Evolutionary conservation across 371 early-diverging fungal genomes (phyloP).

Genomic region (Catenaria anguillulae): DNA sequence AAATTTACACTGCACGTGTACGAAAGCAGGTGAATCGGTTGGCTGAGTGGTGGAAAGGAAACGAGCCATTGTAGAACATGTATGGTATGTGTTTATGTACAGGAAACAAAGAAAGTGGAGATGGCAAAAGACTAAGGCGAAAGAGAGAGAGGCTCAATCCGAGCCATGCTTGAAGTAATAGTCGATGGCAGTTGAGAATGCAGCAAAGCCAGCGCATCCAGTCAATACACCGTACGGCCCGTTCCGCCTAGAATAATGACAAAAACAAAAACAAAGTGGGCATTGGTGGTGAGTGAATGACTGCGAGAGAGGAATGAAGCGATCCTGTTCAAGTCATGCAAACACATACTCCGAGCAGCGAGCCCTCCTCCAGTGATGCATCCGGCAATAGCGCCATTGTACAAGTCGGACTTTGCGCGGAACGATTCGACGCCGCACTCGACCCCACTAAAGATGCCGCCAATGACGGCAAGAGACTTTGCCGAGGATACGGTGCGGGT

Average conservation of each 20-base stretch:
- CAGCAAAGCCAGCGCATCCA: conserved; percentile 89
- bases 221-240: conserved; percentile 39
- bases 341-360: conserved; percentile 27
- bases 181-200: conserved; percentile 86
- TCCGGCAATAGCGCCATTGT: conserved; percentile 76
- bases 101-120: too few relatives aligned
- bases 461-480: conserved; percentile 87
- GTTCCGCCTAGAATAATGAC: neutral
- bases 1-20: too few relatives aligned
- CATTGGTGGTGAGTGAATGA: neutral
- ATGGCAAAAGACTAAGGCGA: too few relatives aligned
- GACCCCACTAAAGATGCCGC: conserved; percentile 74
- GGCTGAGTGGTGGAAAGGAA: too few relatives aligned
- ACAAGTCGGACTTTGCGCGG: conserved; percentile 84
- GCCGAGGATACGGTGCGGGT: conserved; percentile 58
- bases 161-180: conserved; percentile 39
- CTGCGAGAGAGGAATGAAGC: neutral
- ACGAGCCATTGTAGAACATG: too few relatives aligned
- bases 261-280: neutral
- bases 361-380: conserved; percentile 84
- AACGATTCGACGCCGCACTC: conserved; percentile 92
- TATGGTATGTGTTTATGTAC: too few relatives aligned
- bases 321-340: too few relatives aligned
- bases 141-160: neutral
- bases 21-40: too few relatives aligned